Evolutionary conservation across 2,329 filamentous ascomycete genomes (phyloP), one percentile per base, ranked within the genome.

Genomic region (Salinomyces thailandicus): DNA sequence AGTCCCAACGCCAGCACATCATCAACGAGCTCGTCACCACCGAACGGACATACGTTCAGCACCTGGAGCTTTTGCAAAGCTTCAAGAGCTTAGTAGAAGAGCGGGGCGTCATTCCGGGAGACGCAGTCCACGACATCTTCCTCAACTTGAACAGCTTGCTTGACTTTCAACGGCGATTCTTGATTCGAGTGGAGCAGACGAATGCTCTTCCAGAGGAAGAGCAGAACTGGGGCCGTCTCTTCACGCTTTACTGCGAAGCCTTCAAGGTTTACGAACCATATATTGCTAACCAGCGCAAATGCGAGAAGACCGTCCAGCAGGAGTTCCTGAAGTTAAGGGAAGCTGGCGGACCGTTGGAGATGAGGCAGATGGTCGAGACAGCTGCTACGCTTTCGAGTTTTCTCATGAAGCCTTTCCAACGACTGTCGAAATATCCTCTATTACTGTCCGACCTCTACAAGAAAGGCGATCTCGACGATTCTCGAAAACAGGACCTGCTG

Each of bases 241-340:
- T 96, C 55, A 73, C 82, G 11, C 69, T 78, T 11, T 86, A 89
- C 55, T 85, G 91, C 57, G 84, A 91, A 41, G 76, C 79, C 0
- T 95, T 98, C 60, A 77, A 81, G 44, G 87, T 94, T 42, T 98
- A 98, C 58, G 85, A 94, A 53, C 87, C 87, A 2, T 98, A 96
- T 53, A 96, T 96, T 50, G 85, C 91, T 20, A 98, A 98, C 55
- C 89, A 95, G 63, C 79, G 85, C 48, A 87, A 85, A 56, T 93
- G 89, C 40, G 86, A 89, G 36, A 75, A 81, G 48, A 75, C 84
- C n/a, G 87, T 86, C 11, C 78, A 83, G 49, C 73, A 79, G 41
- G 80, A 89, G 42, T 95, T 93, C 59, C 82, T 91, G 51, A 93
- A 91, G 59, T 85, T 96, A 35, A 74, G 75, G 47, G 64, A 74